Base-by-base conservation (phyloP, 2,329 filamentous ascomycete species). In the Penicillium olsonii region DNA sequence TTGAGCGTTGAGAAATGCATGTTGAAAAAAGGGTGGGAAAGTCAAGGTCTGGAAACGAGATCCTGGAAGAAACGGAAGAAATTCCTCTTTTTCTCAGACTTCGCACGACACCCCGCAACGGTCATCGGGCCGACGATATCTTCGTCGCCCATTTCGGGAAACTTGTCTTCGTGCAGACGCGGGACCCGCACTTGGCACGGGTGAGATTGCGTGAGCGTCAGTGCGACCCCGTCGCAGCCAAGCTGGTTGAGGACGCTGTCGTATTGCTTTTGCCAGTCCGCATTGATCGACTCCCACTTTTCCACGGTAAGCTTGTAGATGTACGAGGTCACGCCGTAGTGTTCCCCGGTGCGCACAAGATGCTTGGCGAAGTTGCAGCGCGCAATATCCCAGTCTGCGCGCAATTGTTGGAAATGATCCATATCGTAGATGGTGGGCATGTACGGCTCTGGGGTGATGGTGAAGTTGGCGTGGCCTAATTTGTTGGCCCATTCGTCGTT, bases 81-180 rank as follows among this genome's bases (percentile, higher is more conserved):
- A 37, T 67, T 71, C 47, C 73, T 71, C 54, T 75, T 74, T 55
- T 65, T 72, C 40, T 70, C 59, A 7, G 70, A 70, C 19, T 63
- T 71, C 50, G 63, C 65, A 31, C 72, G 71, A 48, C 73, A 70
- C 2, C 71, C 72, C 5, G 68, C 73, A 27, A 75, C 74, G n/a
- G 68, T 83, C 92, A 96, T 96, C 6, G 92, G 92, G 1, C 92
- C 92, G 37, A 96, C 90, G 66, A 96, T 95, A 69, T 95, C 92
- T 61, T 92, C 87, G 63, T 96, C 91, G 44, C 91, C 91, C 26
- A 92, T 82, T 60, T 87, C 84, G 19, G 91, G 91, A 63, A 96
- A 96, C 70, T 96, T 96, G 65, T 88, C 87, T 54, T 87, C 71
- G 48, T 75, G 67, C 19, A 75, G 65, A 29, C 67, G 62, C 14